Conservation (phyloP, 306 rosid genomes). For the Dalbergia cochinchinensis region DNA sequence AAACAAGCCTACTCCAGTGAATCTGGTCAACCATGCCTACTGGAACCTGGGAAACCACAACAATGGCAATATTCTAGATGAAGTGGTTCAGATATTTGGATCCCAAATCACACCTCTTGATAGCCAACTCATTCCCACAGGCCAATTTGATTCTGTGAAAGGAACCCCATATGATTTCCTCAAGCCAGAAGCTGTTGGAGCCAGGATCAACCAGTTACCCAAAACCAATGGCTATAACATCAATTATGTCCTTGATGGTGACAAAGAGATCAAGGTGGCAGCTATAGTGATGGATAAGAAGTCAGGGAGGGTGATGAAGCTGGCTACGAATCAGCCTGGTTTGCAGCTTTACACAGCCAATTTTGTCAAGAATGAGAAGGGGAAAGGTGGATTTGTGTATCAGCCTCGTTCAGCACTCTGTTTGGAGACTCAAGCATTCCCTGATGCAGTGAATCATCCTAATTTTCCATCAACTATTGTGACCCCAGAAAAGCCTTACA, state of each 20-base stretch:
- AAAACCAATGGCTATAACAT: slow-evolving; percentile 60
- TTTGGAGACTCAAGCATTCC: slow-evolving; percentile 80
- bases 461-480: slow-evolving; percentile 85
- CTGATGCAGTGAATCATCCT: slow-evolving; percentile 77
- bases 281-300: slow-evolving; percentile 59
- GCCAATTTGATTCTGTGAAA: slow-evolving; percentile 55
- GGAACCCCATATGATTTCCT: slow-evolving; percentile 82
- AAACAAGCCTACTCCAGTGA: slow-evolving; percentile 78
- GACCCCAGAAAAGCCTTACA: slow-evolving; percentile 62
- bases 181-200: slow-evolving; percentile 55
- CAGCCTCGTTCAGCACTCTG: slow-evolving; percentile 62
- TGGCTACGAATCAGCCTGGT: slow-evolving; percentile 66
- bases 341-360: slow-evolving; percentile 66
- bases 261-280: slow-evolving; percentile 41
- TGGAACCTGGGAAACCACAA: slow-evolving; percentile 78
- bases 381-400: slow-evolving; percentile 67
- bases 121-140: slow-evolving; percentile 63
- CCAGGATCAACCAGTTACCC: slow-evolving; percentile 54
- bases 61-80: slow-evolving; percentile 64
- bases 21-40: slow-evolving; percentile 65
- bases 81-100: slow-evolving; percentile 58
- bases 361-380: slow-evolving; percentile 57
- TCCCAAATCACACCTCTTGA: slow-evolving; percentile 65
- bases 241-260: slow-evolving; percentile 63
- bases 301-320: slow-evolving; percentile 64